Evolutionary conservation across 2,329 filamentous ascomycete genomes (phyloP).

Genomic region (Microdochium bolleyi): DNA sequence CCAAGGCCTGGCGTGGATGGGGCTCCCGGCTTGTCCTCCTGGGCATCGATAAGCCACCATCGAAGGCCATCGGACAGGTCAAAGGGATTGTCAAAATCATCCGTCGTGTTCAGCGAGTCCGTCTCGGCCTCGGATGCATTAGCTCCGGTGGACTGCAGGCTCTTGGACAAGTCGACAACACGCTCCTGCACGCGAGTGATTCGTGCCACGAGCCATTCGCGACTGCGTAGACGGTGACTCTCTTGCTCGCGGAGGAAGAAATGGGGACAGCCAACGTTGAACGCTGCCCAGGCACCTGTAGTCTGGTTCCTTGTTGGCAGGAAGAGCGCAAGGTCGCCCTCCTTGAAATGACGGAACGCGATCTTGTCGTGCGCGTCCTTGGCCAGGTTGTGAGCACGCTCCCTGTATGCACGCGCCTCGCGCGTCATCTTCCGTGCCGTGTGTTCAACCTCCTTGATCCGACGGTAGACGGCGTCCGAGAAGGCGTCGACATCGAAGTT

Average conservation of each 20-base stretch:
- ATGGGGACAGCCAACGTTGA: conserved; percentile 95
- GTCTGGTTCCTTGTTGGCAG: conserved; percentile 90
- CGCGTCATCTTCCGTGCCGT: conserved; percentile 90
- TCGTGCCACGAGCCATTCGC: conserved; percentile 94
- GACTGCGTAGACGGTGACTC: conserved; percentile 69
- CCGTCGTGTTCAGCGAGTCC: conserved; percentile 43
- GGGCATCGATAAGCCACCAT: conserved; percentile 93
- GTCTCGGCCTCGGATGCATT: conserved; percentile 35
- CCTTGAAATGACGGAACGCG: conserved; percentile 90
- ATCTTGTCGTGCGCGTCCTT: conserved; percentile 93
- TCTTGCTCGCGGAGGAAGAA: conserved; percentile 96
- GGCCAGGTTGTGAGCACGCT: conserved; percentile 73
- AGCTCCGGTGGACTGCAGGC: conserved; percentile 37
- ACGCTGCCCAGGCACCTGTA: conserved; percentile 93
- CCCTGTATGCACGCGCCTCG: conserved; percentile 78
- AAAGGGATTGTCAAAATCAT: conserved; percentile 93
- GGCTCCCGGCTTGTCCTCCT: conserved; percentile 85
- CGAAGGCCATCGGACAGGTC: conserved; percentile 89
- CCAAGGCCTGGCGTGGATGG: conserved; percentile 88
- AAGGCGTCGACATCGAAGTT: conserved; percentile 80
- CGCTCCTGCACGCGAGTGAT: conserved; percentile 88
- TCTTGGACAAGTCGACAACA: conserved; percentile 84
- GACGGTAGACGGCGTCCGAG: conserved; percentile 76
- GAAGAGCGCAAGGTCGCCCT: conserved; percentile 90
- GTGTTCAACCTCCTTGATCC: conserved; percentile 88